Base-by-base conservation (phyloP, 1,284 basidiomycete genomes). In the Polyporus tsugae region DNA sequence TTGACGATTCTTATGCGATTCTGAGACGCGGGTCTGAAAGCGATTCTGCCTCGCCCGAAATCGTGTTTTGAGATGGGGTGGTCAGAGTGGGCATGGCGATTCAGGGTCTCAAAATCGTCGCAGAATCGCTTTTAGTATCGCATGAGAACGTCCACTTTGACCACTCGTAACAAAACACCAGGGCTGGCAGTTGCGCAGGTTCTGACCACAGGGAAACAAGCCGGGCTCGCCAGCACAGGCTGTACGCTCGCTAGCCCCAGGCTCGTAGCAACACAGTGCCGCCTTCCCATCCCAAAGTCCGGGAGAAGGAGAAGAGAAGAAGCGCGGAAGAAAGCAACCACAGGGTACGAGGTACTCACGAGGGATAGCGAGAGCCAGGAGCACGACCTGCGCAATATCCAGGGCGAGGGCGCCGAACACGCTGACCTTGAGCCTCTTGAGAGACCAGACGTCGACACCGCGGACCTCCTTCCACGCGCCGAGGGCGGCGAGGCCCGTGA, bases 381-480 rank as follows among this genome's bases (percentile, higher is more conserved):
- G 74, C 15, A 87, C 81, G 17, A 87, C 84, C 62, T 90, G 84
- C 10, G 82, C 84, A 57, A 90, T 80, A 75, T 94, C 92, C 44
- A 92, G 78, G 9, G 77, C 80, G 62, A 92, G 77, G 38, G 91
- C 84, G 52, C 82, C 70, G 33, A 83, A 78, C 38, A 92, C 79
- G 65, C 85, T 85, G 19, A 80, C 63, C 77, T 85, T 92, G 71
- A 93, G 78, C 46, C 89, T 85, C 70, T 78, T 86, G 72, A 88
- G 77, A 39, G 84, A 85, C 93, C 93, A 95, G 38, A 94, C 87
- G 53, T 88, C 82, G 46, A 90, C 84, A 42, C 91, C 91, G 38
- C 87, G 84, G 62, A 92, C 80, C 68, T 94, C 91, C 79, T 94
- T 93, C 87, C 89, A 94, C 6, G 91, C 85, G 13, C 91, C 91